A percentile compares a stretch with the other conserved stretches of the same genome.
phyloP scores from a whole-genome alignment of 805 yeast species.

The Spencermartinsiella europaea region DNA sequence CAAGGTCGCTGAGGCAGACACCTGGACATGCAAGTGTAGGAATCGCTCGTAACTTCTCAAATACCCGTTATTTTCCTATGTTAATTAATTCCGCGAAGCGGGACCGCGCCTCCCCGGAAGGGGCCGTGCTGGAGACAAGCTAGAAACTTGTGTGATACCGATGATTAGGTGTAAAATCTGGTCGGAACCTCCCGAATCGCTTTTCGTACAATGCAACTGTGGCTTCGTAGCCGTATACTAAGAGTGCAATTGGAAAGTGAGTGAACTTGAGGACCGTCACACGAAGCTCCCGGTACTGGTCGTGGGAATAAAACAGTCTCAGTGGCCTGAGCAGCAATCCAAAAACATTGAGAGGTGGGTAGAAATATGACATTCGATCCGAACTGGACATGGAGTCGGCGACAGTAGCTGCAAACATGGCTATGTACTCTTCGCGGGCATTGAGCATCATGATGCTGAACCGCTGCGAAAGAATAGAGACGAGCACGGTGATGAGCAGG shows the following conservation, averaged over 20 bases:
- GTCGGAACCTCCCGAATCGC: not conserved
- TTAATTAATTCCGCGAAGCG: too few relatives aligned
- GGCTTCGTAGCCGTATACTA: slow-evolving; percentile 24
- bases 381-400: slow-evolving; percentile 30
- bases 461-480: slow-evolving; percentile 31
- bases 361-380: slow-evolving; percentile 30
- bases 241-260: slow-evolving; percentile 27
- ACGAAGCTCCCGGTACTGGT: slow-evolving; percentile 24
- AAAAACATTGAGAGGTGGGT: slow-evolving; percentile 30
- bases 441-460: slow-evolving; percentile 30
- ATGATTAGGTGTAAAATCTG: not conserved
- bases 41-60: too few relatives aligned
- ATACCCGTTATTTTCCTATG: too few relatives aligned
- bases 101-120: too few relatives aligned
- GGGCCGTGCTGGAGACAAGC: too few relatives aligned
- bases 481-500: slow-evolving; percentile 30
- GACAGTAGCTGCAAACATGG: slow-evolving; percentile 29
- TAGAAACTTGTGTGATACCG: too few relatives aligned
- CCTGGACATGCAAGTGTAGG: too few relatives aligned
- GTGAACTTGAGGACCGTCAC: slow-evolving; percentile 26
- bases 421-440: slow-evolving; percentile 31
- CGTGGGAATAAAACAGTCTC: slow-evolving; percentile 22
- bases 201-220: not conserved
- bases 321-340: slow-evolving; percentile 28
- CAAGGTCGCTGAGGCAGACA: too few relatives aligned